Conservation (phyloP, 2,329 filamentous ascomycete genomes). For the Cordyceps tenuipes region DNA sequence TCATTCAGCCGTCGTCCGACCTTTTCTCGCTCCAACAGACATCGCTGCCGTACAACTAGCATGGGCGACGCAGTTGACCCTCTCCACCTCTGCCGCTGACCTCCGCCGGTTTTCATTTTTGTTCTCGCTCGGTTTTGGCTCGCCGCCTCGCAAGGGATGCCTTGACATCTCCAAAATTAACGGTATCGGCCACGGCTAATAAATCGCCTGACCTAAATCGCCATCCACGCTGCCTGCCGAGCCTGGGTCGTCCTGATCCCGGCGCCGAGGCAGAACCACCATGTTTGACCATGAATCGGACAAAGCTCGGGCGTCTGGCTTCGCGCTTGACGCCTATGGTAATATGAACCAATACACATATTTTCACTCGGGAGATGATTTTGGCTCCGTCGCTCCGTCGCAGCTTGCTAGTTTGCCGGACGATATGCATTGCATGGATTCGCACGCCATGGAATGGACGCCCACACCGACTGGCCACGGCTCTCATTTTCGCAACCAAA, state of each 20-base stretch:
- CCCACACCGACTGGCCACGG: slow-evolving; percentile 23
- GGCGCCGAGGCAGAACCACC: background rate
- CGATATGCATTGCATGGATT: background rate
- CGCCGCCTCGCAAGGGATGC: slow-evolving; percentile 4
- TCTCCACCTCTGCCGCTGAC: background rate
- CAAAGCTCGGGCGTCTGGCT: slow-evolving; percentile 1
- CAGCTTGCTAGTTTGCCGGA: background rate
- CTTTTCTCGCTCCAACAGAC: background rate
- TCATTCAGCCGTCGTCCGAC: background rate
- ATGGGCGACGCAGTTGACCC: slow-evolving; percentile 7
- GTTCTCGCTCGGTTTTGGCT: background rate
- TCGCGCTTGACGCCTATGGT: slow-evolving; percentile 1
- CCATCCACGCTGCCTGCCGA: background rate
- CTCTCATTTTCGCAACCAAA: slow-evolving; percentile 13
- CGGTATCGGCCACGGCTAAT: slow-evolving; percentile 7
- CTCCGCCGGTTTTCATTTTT: background rate
- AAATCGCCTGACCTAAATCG: background rate
- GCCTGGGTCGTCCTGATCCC: background rate
- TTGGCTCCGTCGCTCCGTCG: slow-evolving; percentile 1
- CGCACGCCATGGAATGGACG: slow-evolving; percentile 30
- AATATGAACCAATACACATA: background rate
- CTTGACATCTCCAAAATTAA: slow-evolving; percentile 4
- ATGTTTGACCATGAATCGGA: slow-evolving; percentile 9
- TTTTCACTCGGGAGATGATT: background rate
- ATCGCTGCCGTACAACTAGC: background rate